A percentile compares a stretch with the other conserved stretches of the same genome.
These are phyloP conservation scores for Coffea eugenioides DNA, from an alignment of 257 asterid species.

Conservation along the genomic window DNA sequence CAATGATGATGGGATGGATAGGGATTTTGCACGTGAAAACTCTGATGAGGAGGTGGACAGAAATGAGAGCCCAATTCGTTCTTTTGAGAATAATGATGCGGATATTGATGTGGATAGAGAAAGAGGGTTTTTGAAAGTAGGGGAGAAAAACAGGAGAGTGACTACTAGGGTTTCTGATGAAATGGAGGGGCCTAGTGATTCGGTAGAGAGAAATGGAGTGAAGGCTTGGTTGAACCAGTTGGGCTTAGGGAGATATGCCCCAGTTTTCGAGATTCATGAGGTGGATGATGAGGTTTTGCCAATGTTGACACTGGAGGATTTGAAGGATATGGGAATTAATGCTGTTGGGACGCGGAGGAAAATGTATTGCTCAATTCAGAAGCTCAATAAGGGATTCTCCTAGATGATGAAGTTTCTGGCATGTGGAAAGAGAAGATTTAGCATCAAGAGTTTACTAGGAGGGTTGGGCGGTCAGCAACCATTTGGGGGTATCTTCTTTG, in stretches of 20 bases:
- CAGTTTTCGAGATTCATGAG: slow-evolving; percentile 74
- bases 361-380: slow-evolving; percentile 62
- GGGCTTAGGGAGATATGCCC: slow-evolving; percentile 67
- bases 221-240: slow-evolving; percentile 73
- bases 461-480: slow-evolving; percentile 4
- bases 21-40: slow-evolving; percentile 38
- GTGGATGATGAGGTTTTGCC: slow-evolving; percentile 82
- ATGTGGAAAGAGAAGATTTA: not conserved
- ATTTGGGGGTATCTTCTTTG: slow-evolving; percentile 17
- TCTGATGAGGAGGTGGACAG: slow-evolving; percentile 46
- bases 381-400: slow-evolving; percentile 59
- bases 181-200: slow-evolving; percentile 29
- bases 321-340: slow-evolving; percentile 82
- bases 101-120: slow-evolving; percentile 10
- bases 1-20: slow-evolving; percentile 22
- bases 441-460: not conserved
- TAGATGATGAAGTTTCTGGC: slow-evolving; percentile 28
- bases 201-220: slow-evolving; percentile 54
- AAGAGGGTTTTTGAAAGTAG: slow-evolving; percentile 47
- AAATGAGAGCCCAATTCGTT: slow-evolving; percentile 53
- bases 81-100: slow-evolving; percentile 44
- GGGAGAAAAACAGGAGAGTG: slow-evolving; percentile 55
- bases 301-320: slow-evolving; percentile 76
- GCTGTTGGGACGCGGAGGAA: slow-evolving; percentile 80
- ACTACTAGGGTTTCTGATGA: slow-evolving; percentile 41